A percentile compares a stretch with the other conserved stretches of the same genome.
Conservation (phyloP, 345 rosid genomes). For the Euphorbia lathyris region DNA sequence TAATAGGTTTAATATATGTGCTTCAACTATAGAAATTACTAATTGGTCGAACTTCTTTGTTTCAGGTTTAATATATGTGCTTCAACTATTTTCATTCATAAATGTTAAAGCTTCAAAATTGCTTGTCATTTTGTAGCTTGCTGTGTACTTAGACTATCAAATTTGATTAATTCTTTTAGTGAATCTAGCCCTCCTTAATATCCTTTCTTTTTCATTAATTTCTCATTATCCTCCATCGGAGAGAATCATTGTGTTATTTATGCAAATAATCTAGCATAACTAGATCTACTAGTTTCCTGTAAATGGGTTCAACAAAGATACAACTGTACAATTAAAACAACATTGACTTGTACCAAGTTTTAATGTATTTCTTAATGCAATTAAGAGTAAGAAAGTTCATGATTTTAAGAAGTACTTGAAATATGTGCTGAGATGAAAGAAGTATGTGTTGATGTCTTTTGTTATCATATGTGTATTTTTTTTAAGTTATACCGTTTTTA, state of each 20-base stretch:
- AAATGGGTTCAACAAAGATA: not conserved
- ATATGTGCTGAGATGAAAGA: not conserved
- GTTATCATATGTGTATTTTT: not conserved
- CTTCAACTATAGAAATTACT: too few relatives aligned
- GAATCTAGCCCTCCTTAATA: not conserved
- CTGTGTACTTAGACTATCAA: not conserved
- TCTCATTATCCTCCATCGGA: not conserved
- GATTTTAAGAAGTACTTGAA: not conserved
- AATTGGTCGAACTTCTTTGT: constrained; percentile 89
- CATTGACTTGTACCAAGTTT: not conserved
- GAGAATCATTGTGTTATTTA: not conserved
- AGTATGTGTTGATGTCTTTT: not conserved
- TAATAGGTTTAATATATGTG: too few relatives aligned
- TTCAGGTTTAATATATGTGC: constrained; percentile 53
- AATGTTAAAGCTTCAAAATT: not conserved
- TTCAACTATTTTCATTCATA: not conserved
- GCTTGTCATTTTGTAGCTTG: not conserved
- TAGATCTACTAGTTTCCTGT: too few relatives aligned
- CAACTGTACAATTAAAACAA: not conserved
- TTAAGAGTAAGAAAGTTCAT: not conserved
- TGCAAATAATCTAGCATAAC: too few relatives aligned
- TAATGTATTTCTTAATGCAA: not conserved
- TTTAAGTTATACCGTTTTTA: not conserved
- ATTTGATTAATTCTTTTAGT: not conserved
- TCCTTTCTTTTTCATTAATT: not conserved